Percentiles rank a stretch among this genome's conserved stretches.
Conservation (phyloP, 139 green algal genomes). For the Closterium sp. region DNA sequence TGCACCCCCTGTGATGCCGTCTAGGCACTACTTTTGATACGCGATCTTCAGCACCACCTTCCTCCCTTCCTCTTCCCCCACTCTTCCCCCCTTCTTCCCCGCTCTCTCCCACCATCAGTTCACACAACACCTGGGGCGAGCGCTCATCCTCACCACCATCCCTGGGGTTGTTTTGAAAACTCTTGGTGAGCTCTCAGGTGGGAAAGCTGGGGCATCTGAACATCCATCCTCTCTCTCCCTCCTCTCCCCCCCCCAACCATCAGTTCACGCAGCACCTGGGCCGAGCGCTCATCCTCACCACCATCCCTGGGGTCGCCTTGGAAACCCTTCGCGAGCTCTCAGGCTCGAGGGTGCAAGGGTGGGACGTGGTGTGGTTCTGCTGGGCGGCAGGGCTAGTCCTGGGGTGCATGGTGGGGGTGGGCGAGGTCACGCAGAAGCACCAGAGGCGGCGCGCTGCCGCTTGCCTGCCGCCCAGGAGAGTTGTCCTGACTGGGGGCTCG, state of each 20-base stretch:
- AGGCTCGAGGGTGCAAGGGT: not conserved
- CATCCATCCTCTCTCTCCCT: no score
- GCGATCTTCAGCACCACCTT: no score
- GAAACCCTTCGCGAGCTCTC: not conserved
- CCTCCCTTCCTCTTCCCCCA: no score
- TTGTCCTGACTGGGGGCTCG: constrained; percentile 73
- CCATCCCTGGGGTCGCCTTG: not conserved
- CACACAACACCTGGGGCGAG: no score
- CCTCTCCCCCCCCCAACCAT: not conserved
- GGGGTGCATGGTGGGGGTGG: not conserved
- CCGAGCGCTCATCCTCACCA: not conserved
- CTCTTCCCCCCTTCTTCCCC: no score
- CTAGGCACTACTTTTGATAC: no score
- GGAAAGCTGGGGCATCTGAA: no score
- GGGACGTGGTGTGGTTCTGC: constrained; percentile 1
- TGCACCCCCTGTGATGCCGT: no score
- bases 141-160: no score
- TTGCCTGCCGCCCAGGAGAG: constrained; percentile 17
- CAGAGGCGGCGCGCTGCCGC: not conserved
- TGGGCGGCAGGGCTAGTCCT: not conserved
- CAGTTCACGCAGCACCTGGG: not conserved
- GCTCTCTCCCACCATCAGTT: no score
- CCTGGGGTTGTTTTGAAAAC: no score
- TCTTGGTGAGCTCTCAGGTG: no score
- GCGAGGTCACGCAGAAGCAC: constrained; percentile 1